Base-by-base conservation (phyloP, 345 rosid genomes). In the Theobroma cacao region DNA sequence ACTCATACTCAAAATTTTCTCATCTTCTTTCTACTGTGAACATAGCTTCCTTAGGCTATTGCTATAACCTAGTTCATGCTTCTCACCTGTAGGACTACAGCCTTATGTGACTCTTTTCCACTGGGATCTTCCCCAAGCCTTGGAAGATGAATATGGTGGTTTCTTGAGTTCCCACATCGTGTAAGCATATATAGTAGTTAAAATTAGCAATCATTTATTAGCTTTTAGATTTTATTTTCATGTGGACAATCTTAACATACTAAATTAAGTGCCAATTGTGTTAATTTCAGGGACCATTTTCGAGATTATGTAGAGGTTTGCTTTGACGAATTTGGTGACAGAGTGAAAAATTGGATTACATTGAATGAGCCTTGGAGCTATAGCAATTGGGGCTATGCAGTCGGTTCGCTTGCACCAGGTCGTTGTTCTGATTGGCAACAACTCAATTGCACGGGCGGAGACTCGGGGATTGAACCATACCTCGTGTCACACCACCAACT, bases 81-180 rank as follows among this genome's bases (percentile, higher is more conserved):
- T 33, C 18, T 7, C 33, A 56, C 14, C 30, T 30, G 14, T 61
- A 88, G 90, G 88, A 31, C 77, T 88, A 40, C 76, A 84, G 45
- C 91, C 91, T 36, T 82, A 81, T 73, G 82, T 61, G 28, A 88
- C 89, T 0, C 17, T 88, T 0, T 82, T 84, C 58, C 91, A 88
- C 31, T 84, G 86, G 89, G 90, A 88, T 75, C 79, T 85, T 78
- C 90, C 90, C 12, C 89, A 84, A 72, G 84, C 63, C 5, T 86
- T 88, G n/a, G 86, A 88, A 82, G 85, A 86, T 74, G 85, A 88
- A 45, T 88, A 88, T 28, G 89, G 87, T 14, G 89, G 91, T 28
- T 84, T 88, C 56, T 84, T 83, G 50, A 86, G 85, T 17, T 62
- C 77, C 3, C 73, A 55, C 9, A 79, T 86, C 62, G 86, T 86